Base-by-base conservation (phyloP, 2,329 filamentous ascomycete species). In the Hymenoscyphus linearis region DNA sequence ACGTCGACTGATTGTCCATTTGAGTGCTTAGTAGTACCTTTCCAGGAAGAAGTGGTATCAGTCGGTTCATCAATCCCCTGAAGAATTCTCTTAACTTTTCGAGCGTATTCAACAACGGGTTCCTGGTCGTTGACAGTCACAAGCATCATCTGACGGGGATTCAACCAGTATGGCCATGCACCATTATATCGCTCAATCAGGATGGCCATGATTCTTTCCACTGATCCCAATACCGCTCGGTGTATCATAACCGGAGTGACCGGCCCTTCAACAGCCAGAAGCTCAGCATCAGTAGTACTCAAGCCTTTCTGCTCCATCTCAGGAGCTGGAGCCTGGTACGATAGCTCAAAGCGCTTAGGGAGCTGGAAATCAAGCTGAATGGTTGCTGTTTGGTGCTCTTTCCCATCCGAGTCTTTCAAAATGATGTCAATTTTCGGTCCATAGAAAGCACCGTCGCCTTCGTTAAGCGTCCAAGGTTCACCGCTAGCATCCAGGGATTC, bases 361-460 rank as follows among this genome's bases (percentile, higher is more conserved):
- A 96, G 80, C 74, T 96, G 92, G 73, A 96, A 96, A 73, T 96
- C 91, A 31, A 96, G 83, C 77, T 96, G 91, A 57, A 96, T 88
- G 0, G 91, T 96, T 2, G 91, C 92, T 2, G 92, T 90, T 72
- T 96, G 91, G 71, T 96, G 91, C 69, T 92, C 89, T 71, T 93
- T 96, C 7, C 90, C 90, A 69, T 90, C 84, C 0, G 88, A 87
- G 71, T 96, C 91, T 63, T 83, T 85, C 53, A 96, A 76, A 44
- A 96, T 85, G 52, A 96, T 89, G 71, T 96, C 91, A 66, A 96
- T 96, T 76, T 96, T 96, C 35, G 92, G 91, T 0, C 92, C 91
- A 70, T 96, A 96, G 71, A 96, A 96, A 3, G 91, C 91, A 14
- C 92, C 91, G 63, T 96, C 91, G 12, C 90, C 91, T 68, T 88